Evolutionary conservation across 1,139 yeast species (phyloP).

Genomic region (Ogataea hybrid): DNA sequence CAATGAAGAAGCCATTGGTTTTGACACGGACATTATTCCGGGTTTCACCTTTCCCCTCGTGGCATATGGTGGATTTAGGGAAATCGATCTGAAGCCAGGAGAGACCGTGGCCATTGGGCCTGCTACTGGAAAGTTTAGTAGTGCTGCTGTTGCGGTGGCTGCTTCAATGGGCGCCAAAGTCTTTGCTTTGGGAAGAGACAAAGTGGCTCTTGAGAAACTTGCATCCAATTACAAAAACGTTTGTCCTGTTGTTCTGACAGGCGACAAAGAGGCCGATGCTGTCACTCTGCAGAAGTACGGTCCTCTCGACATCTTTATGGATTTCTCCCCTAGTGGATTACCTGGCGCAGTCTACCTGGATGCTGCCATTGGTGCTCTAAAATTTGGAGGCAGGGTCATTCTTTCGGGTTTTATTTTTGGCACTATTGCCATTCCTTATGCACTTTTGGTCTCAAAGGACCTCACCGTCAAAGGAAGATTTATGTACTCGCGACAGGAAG

Average conservation of each 20-base stretch:
- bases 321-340: constrained; percentile 2
- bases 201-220: not conserved
- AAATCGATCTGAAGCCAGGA: constrained; percentile 5
- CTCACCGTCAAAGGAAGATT: constrained; percentile 3
- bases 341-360: no score
- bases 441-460: not conserved
- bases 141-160: constrained; percentile 12
- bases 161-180: constrained; percentile 11
- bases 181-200: constrained; percentile 7
- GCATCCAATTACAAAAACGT: no score
- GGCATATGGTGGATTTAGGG: constrained; percentile 5
- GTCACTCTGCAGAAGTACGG: constrained; percentile 1
- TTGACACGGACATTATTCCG: not conserved
- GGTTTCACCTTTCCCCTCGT: not conserved
- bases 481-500: constrained; percentile 7
- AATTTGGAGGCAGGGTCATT: not conserved
- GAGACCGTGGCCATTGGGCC: constrained; percentile 9
- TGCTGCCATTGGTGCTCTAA: not conserved
- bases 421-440: not conserved
- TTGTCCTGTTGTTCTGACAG: not conserved
- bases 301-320: constrained; percentile 4
- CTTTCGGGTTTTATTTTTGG: constrained; percentile 4
- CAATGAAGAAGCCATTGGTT: not conserved
- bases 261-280: not conserved
- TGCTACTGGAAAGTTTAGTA: constrained; percentile 10